Conservation (phyloP, 768 basidiomycete genomes). For the Suillus luteus region DNA sequence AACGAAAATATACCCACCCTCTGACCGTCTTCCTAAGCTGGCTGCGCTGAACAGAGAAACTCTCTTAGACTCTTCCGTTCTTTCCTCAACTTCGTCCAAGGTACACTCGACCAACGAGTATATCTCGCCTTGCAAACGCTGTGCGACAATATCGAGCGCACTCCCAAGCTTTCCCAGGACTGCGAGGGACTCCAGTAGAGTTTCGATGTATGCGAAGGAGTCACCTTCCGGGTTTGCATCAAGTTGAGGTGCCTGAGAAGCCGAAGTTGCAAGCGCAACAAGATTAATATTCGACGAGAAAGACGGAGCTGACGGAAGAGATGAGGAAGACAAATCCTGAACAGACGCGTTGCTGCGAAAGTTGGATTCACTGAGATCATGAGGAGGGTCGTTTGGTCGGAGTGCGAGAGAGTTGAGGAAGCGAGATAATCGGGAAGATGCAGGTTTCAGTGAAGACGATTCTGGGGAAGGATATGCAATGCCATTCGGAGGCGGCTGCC, state of each 20-base stretch:
- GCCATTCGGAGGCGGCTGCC: slow-evolving; percentile 24
- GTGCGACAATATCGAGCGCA: slow-evolving; percentile 80
- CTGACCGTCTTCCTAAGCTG: slow-evolving; percentile 43
- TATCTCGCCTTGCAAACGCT: slow-evolving; percentile 82
- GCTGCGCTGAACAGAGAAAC: slow-evolving; percentile 41
- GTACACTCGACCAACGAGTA: slow-evolving; percentile 84
- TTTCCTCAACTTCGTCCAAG: slow-evolving; percentile 88
- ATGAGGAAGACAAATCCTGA: slow-evolving; percentile 25
- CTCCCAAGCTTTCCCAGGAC: slow-evolving; percentile 86
- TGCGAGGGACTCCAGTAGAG: slow-evolving; percentile 88
- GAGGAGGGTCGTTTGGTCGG: slow-evolving; percentile 78
- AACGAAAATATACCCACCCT: slow-evolving; percentile 55
- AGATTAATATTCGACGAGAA: slow-evolving; percentile 26
- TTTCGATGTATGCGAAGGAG: slow-evolving; percentile 92
- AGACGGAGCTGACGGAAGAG: slow-evolving; percentile 23
- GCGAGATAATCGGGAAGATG: slow-evolving; percentile 54
- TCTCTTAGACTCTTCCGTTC: slow-evolving; percentile 76
- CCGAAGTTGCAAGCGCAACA: slow-evolving; percentile 21
- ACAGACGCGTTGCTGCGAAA: slow-evolving; percentile 23
- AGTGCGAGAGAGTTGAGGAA: slow-evolving; percentile 67
- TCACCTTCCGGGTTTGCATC: slow-evolving; percentile 82
- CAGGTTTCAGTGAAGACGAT: slow-evolving; percentile 42
- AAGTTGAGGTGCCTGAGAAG: slow-evolving; percentile 26
- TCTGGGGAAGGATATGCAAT: slow-evolving; percentile 29
- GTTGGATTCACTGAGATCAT: slow-evolving; percentile 55